These are phyloP conservation scores for Graphium sp. DNA, from an alignment of 2,329 filamentous ascomycete species.

Conservation along the genomic window DNA sequence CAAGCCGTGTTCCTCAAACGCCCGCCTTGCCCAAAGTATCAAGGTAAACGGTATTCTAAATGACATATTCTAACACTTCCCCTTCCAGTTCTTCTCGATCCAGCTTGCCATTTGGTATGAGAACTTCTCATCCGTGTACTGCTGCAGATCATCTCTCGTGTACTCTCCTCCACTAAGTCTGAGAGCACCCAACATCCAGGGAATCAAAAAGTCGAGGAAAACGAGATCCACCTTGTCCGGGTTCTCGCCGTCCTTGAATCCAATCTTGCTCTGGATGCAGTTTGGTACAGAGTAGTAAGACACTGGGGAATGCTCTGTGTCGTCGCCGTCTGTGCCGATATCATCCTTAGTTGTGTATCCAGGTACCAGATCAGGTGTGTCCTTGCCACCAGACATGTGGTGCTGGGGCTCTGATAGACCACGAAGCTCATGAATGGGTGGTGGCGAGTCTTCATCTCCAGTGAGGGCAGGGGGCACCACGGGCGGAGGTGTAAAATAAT, in stretches of 20 bases:
- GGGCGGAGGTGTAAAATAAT: not conserved
- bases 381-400: conserved; percentile 11
- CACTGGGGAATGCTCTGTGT: conserved; percentile 66
- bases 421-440: too few relatives aligned
- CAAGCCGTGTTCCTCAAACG: too few relatives aligned
- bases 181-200: conserved; percentile 62
- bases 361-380: conserved; percentile 26
- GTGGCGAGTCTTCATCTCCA: too few relatives aligned
- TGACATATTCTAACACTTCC: conserved; percentile 25
- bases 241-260: conserved; percentile 30
- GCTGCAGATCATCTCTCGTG: conserved; percentile 24
- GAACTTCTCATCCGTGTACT: conserved; percentile 35
- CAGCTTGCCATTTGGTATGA: conserved; percentile 38
- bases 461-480: conserved; percentile 7
- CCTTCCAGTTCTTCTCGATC: conserved; percentile 42
- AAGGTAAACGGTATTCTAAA: too few relatives aligned
- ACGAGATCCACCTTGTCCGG: conserved; percentile 72
- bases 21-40: too few relatives aligned
- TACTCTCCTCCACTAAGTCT: conserved; percentile 39
- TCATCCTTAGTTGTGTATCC: conserved; percentile 90
- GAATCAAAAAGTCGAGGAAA: conserved; percentile 82
- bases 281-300: conserved; percentile 68
- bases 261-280: conserved; percentile 55
- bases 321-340: conserved; percentile 68
- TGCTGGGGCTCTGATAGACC: conserved; percentile 11